Evolutionary conservation across 441 rosid genomes (phyloP), one percentile per base, ranked within the genome.

Genomic region (Populus hybrid): DNA sequence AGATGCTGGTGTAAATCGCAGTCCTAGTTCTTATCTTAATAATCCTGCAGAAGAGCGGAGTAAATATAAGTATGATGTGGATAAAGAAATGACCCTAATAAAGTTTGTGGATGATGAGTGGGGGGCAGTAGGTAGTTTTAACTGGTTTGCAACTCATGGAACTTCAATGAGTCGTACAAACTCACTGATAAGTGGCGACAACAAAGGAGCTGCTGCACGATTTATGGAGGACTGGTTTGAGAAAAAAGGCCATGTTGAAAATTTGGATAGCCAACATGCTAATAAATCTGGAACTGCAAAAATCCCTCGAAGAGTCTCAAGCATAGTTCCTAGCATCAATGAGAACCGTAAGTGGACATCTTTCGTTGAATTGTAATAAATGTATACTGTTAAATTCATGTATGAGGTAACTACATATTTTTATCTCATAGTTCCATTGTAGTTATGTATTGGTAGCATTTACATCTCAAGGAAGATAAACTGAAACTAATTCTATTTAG

Each of bases 91-190:
- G 99, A 93, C 98, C 78, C 97, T 95, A 73, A 74, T 95, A 75
- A 95, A 95, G 90, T 95, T 95, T 87, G 92, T 91, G 35, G 99
- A 93, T 81, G 87, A 89, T 42, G 87, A 88, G 77, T 91, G 96
- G 96, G 98, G 98, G 26, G 85, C 98, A 23, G 86, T 91, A 34
- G 98, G 99, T 74, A 91, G 94, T 87, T 93, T 95, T 86, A 95
- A 93, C 77, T 93, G 97, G 98, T 95, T 95, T 87, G 93, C 98
- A 40, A 95, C 98, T 72, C 99, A 95, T 79, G 99, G 99, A 80
- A 95, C 99, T 38, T 95, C 98, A 80, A 95, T 93, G 99, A 90
- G 97, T 80, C 98, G 98, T 69, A 81, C 94, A 75, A 95, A 95
- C 87, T 90, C 97, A 28, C 85, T 95, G 87, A 89, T 95, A 79